These are phyloP conservation scores for Bryoerythrophyllum caledonicum DNA, from an alignment of 225 moss, liverwort and hornwort species.

Conservation along the genomic window DNA sequence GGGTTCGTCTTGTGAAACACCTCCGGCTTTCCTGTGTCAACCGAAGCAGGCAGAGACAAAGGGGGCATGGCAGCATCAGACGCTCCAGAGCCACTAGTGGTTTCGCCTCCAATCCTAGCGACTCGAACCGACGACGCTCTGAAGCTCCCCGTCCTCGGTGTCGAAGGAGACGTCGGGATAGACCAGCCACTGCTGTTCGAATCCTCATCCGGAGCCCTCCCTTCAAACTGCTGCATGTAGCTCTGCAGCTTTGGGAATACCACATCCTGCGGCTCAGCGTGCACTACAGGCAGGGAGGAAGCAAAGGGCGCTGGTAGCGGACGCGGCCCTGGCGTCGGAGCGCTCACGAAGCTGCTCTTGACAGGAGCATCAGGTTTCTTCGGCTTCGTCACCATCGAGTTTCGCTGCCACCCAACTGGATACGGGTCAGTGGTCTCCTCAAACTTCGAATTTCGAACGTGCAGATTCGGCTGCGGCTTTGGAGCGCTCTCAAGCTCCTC, in stretches of 20 bases:
- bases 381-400: conserved; percentile 16
- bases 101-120: conserved; percentile 3
- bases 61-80: neutral
- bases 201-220: conserved; percentile 16
- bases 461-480: conserved; percentile 16
- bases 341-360: conserved; percentile 30
- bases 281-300: conserved; percentile 7
- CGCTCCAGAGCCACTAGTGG: neutral
- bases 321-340: conserved; percentile 30
- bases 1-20: conserved; percentile 23
- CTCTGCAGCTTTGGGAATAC: conserved; percentile 22
- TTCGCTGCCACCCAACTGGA: conserved; percentile 33
- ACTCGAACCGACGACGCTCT: conserved; percentile 1
- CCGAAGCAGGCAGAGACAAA: conserved; percentile 16
- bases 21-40: conserved; percentile 5
- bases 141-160: neutral
- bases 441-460: conserved; percentile 21
- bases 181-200: conserved; percentile 36
- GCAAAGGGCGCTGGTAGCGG: conserved; percentile 29
- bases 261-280: conserved; percentile 14
- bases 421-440: conserved; percentile 26
- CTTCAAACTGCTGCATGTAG: conserved; percentile 35
- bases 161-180: conserved; percentile 22
- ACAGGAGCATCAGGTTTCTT: conserved; percentile 25
- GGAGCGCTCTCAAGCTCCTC: conserved; percentile 17